phyloP scores from a whole-genome alignment of 805 yeast genomes.

The Candida xyloterini region DNA sequence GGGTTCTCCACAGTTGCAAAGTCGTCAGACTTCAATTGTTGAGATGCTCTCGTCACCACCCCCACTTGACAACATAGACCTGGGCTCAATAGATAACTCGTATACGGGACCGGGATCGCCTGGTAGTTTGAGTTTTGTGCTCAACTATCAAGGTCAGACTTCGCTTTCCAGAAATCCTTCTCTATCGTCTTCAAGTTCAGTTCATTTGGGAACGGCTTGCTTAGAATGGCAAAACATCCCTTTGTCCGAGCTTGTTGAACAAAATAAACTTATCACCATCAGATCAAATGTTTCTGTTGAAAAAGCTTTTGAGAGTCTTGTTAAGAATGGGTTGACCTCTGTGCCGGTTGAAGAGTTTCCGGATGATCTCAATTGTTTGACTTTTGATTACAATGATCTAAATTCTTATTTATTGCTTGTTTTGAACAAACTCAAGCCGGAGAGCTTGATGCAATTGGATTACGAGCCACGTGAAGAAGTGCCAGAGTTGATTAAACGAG shows the following conservation, averaged over 20 bases:
- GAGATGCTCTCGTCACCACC: slow-evolving; percentile 78
- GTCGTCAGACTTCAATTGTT: slow-evolving; percentile 66
- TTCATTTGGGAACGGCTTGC: slow-evolving; percentile 28
- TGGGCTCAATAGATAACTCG: slow-evolving; percentile 13
- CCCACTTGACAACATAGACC: slow-evolving; percentile 41
- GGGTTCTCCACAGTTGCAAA: slow-evolving; percentile 30
- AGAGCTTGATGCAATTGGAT: slow-evolving; percentile 35
- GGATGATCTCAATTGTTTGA: slow-evolving; percentile 64
- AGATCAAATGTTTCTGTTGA: slow-evolving; percentile 72
- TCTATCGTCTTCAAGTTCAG: slow-evolving; percentile 32
- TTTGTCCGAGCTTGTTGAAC: slow-evolving; percentile 71
- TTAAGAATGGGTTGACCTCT: slow-evolving; percentile 72
- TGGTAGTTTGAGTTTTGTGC: slow-evolving; percentile 6
- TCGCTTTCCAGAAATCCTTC: slow-evolving; percentile 38
- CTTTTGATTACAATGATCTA: slow-evolving; percentile 90
- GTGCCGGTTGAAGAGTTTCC: slow-evolving; percentile 68
- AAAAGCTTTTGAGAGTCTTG: slow-evolving; percentile 78
- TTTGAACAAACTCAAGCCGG: slow-evolving; percentile 58
- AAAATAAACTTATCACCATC: slow-evolving; percentile 70
- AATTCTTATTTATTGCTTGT: slow-evolving; percentile 83
- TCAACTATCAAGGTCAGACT: slow-evolving; percentile 6
- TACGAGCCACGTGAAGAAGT: slow-evolving; percentile 39
- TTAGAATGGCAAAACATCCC: slow-evolving; percentile 72
- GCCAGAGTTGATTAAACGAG: slow-evolving; percentile 47
- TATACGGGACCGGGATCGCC: slow-evolving; percentile 19